These are phyloP conservation scores for Ogataea nonfermentans DNA, from an alignment of 805 yeast genomes.

Conservation along the genomic window DNA sequence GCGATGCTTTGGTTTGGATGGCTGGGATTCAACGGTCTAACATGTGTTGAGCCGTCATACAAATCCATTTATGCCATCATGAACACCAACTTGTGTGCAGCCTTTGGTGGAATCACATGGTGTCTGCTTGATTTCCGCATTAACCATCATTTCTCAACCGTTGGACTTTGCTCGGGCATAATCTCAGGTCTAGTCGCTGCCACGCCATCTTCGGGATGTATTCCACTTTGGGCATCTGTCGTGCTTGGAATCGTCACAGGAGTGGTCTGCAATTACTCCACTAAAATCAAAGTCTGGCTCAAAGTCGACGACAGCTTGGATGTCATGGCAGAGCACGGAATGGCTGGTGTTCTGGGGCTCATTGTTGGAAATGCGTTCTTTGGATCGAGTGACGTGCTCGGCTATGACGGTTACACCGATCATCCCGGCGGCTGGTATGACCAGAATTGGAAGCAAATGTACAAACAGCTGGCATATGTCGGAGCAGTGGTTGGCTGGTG, in stretches of 20 bases:
- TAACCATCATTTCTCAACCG: constrained; percentile 90
- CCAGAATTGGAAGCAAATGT: constrained; percentile 87
- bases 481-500: constrained; percentile 74
- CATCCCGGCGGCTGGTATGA: constrained; percentile 92
- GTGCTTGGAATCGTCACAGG: constrained; percentile 81
- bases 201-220: constrained; percentile 89
- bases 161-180: constrained; percentile 92
- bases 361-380: constrained; percentile 79
- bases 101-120: constrained; percentile 91
- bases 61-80: constrained; percentile 86
- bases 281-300: constrained; percentile 77
- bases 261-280: constrained; percentile 81
- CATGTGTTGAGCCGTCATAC: constrained; percentile 77
- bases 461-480: constrained; percentile 83
- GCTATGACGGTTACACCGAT: constrained; percentile 81
- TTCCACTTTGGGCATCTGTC: constrained; percentile 89
- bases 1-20: constrained; percentile 89
- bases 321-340: constrained; percentile 97
- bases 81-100: constrained; percentile 89
- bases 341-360: constrained; percentile 90
- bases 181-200: constrained; percentile 97
- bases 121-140: constrained; percentile 83
- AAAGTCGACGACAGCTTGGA: constrained; percentile 91
- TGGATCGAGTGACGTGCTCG: constrained; percentile 84
- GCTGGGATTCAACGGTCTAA: constrained; percentile 93